Evolutionary conservation across 371 early-diverging fungal genomes (phyloP).

Genomic region (Batkoa obscura): DNA sequence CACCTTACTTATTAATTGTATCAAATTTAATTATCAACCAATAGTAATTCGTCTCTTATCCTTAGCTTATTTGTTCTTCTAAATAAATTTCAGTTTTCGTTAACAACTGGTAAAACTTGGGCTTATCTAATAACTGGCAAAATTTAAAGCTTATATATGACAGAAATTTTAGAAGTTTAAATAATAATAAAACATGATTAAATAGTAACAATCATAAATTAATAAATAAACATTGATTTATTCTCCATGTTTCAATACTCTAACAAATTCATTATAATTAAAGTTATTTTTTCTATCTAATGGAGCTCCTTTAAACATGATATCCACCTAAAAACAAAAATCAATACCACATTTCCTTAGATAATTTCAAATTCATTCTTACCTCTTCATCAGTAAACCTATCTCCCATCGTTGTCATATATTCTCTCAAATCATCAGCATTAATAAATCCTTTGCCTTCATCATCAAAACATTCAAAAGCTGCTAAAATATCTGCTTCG

Average conservation of each 20-base stretch:
- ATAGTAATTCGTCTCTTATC: no score
- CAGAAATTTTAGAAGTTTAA: not conserved
- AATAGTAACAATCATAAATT: not conserved
- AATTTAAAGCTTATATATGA: no score
- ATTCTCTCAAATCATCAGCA: slow-evolving; percentile 58
- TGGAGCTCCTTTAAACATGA: slow-evolving; percentile 79
- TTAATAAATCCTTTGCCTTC: slow-evolving; percentile 57
- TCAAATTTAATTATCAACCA: no score
- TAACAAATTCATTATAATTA: slow-evolving; percentile 78
- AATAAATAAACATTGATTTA: slow-evolving; percentile 12
- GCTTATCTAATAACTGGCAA: no score
- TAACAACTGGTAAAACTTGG: no score
- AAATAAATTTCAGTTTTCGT: no score
- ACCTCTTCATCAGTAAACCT: slow-evolving; percentile 81
- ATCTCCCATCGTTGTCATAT: slow-evolving; percentile 78
- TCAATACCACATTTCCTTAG: not conserved
- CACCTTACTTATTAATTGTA: no score
- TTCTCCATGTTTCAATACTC: slow-evolving; percentile 87
- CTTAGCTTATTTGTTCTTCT: no score
- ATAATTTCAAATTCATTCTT: slow-evolving; percentile 1
- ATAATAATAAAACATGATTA: not conserved
- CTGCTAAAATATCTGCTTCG: slow-evolving; percentile 64
- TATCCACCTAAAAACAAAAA: slow-evolving; percentile 41
- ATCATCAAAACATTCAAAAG: slow-evolving; percentile 81
- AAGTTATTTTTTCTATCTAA: slow-evolving; percentile 61